phyloP scores from a whole-genome alignment of 2,329 filamentous ascomycete genomes.

The Curvularia hawaiiensis region DNA sequence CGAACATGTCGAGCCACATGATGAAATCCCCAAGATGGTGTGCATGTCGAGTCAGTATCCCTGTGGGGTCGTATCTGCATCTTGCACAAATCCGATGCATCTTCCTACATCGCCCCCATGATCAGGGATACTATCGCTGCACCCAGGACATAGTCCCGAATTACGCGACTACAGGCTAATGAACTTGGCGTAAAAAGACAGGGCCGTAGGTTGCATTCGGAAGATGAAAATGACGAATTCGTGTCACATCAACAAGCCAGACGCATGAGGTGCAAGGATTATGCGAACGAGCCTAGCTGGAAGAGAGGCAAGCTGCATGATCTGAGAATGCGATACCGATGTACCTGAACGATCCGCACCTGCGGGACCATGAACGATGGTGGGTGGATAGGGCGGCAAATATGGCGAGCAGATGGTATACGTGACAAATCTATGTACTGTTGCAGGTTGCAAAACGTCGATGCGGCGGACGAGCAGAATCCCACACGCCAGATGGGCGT shows the following conservation, averaged over 20 bases:
- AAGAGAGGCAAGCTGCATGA: slow-evolving; percentile 9
- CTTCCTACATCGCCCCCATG: background rate
- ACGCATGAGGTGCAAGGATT: slow-evolving; percentile 10
- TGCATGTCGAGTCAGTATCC: slow-evolving; percentile 12
- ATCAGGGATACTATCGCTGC: background rate
- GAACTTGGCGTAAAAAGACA: slow-evolving; percentile 3
- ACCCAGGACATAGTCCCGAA: background rate
- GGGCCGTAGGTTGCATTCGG: background rate
- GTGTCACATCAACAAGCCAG: slow-evolving; percentile 7
- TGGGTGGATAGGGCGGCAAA: slow-evolving; percentile 1
- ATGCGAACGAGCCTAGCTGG: slow-evolving; percentile 8
- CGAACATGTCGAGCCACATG: slow-evolving; percentile 2
- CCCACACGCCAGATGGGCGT: background rate
- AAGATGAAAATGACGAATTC: slow-evolving; percentile 11
- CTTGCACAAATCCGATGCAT: slow-evolving; percentile 8
- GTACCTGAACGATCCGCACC: slow-evolving; percentile 13
- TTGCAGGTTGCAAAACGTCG: background rate
- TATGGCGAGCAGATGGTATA: slow-evolving; percentile 1
- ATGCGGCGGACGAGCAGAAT: background rate
- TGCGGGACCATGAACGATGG: slow-evolving; percentile 5
- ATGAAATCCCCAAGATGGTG: slow-evolving; percentile 5
- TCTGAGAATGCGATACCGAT: slow-evolving; percentile 15
- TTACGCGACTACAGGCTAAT: slow-evolving; percentile 16
- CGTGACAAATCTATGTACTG: background rate
- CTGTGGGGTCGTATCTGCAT: slow-evolving; percentile 3